Base-by-base conservation (phyloP, 176 grass and related monocot genomes). In the Zizania latifolia region DNA sequence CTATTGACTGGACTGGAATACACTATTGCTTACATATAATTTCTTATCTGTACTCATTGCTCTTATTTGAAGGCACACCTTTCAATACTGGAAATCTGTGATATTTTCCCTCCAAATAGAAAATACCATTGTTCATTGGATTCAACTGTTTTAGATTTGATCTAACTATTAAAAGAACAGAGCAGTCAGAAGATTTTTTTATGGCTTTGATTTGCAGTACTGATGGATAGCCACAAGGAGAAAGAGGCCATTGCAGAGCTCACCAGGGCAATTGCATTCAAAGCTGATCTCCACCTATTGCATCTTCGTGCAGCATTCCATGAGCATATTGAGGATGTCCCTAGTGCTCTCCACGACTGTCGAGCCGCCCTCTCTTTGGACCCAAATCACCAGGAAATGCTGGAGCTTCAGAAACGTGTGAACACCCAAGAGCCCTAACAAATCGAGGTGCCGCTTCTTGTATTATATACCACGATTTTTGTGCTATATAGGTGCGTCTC, bases 201-300 rank as follows among this genome's bases (percentile, higher is more conserved):
- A 58, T 83, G 17, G 58, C 71, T 77, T 81, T 38, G 22, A 27
- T 81, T 75, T 32, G 41, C 79, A 93, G 93, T 97, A 29, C 79
- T 97, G 34, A 97, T 97, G 93, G 93, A 97, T 45, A 86, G 88
- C 76, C 90, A 93, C 82, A 91, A 93, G 80, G 93, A 93, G 70
- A 86, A 89, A 43, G 90, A 93, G 16, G 93, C 90, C 58, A 91
- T 97, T 81, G 74, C 87, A 31, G 93, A 97, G 80, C 80, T 97
- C 27, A 86, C 88, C 17, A 75, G 53, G 23, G 93, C 90, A 10
- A 93, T 97, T 32, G 55, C 88, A 26, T 97, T 97, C 77, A 97
- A 91, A 82, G 90, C 93, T 0, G 93, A 97, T 40, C 88, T 97
- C 34, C 86, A 97, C 58, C 83, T 93, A 34, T 69, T 97, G 81